Evolutionary conservation across 2,329 filamentous ascomycete species (phyloP), one percentile per base, ranked within the genome.

Genomic region (Penicillium sp.): DNA sequence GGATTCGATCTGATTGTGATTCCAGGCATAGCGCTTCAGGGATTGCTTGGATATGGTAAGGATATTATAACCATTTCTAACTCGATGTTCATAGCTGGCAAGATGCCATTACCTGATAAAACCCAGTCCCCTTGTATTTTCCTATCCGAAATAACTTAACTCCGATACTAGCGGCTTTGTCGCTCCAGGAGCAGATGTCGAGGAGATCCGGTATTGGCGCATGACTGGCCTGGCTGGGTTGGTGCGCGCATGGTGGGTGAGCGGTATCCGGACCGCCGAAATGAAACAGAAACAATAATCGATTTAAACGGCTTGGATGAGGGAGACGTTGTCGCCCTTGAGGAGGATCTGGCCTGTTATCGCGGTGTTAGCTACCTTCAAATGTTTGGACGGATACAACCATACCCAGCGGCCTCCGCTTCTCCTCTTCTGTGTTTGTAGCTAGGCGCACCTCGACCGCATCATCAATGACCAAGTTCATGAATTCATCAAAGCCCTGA

Each of bases 401-500:
- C 83, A 60, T 83, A 96, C 93, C 93, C 52, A 97, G 75, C 44
- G 86, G 82, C 75, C 90, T 87, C 73, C 93, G 84, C 64, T 86
- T 87, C 78, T 96, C 93, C 64, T 88, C 86, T 43, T 90, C 88
- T 16, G 85, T 87, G 81, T 96, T 96, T 61, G 90, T 92, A 54
- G 90, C 82, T 71, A 91, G 85, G 75, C 88, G 90, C 45, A 99
- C 92, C 78, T 98, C 93, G 56, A 97, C 86, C 29, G 95, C 95
- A 68, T 99, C 92, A 71, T 99, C 95, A 64, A 96, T 85, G 39
- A 98, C 95, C 49, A 99, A 82, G 79, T 99, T 99, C 93, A 99
- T 97, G 80, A 98, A 99, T 77, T 99, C 95, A 74, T 99, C 95
- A 66, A 99, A 99, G 14, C 95, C 93, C 92, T 96, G 62, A 35